phyloP scores from a whole-genome alignment of 129 eudicot species.

The Ambrosia trifida region DNA sequence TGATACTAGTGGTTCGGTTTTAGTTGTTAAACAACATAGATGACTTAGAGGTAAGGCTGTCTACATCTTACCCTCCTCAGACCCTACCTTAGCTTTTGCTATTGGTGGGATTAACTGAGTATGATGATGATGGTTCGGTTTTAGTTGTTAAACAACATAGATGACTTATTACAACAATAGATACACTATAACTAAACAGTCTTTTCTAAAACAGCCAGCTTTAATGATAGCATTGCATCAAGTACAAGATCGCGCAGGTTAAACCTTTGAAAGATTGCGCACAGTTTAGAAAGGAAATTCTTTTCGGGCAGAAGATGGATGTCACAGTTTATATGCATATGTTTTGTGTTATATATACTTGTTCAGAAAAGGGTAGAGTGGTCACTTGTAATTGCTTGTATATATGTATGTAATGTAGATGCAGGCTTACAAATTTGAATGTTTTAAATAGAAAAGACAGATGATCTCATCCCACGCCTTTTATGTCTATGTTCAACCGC shows the following conservation, averaged over 20 bases:
- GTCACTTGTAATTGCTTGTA: slow-evolving; percentile 26
- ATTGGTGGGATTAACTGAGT: too few relatives aligned
- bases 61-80: too few relatives aligned
- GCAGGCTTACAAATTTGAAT: background rate
- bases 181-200: background rate
- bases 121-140: slow-evolving; percentile 81
- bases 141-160: slow-evolving; percentile 69
- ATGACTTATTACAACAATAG: background rate
- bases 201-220: background rate
- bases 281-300: background rate
- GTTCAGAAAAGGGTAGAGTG: slow-evolving; percentile 15
- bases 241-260: background rate
- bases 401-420: slow-evolving; percentile 19
- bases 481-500: too few relatives aligned
- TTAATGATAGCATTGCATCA: background rate
- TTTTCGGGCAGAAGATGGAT: background rate
- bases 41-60: too few relatives aligned
- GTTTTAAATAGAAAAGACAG: slow-evolving; percentile 7
- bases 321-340: background rate
- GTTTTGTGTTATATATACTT: background rate
- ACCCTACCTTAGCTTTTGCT: too few relatives aligned
- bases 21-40: slow-evolving; percentile 48
- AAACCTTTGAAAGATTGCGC: slow-evolving; percentile 6
- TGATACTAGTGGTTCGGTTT: slow-evolving; percentile 63
- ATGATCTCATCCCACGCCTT: background rate